A percentile compares a stretch with the other conserved stretches of the same genome.
Evolutionary conservation across 345 rosid genomes (phyloP).

Genomic region (Bruguiera parviflora): DNA sequence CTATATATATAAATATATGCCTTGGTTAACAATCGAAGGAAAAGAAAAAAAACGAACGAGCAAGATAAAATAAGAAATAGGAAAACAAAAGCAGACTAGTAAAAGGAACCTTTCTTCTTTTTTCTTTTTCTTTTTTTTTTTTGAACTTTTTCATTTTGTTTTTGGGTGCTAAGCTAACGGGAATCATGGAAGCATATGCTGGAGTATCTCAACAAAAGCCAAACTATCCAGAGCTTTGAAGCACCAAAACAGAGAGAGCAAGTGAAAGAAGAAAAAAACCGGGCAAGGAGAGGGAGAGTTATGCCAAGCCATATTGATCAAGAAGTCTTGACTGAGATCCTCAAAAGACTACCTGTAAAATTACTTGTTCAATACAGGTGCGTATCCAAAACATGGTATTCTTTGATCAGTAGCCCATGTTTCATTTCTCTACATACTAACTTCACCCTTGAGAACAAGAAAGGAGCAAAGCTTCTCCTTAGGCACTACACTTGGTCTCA

Average conservation of each 20-base stretch:
- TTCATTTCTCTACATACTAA: constrained; percentile 17
- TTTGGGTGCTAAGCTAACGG: too few relatives aligned
- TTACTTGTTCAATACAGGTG: constrained; percentile 8
- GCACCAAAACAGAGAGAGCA: not conserved
- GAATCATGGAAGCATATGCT: constrained; percentile 2
- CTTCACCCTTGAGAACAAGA: constrained; percentile 1
- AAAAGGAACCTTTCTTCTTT: too few relatives aligned
- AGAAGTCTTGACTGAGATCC: constrained; percentile 18
- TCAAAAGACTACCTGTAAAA: constrained; percentile 19
- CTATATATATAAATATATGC: too few relatives aligned
- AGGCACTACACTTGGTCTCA: constrained; percentile 20
- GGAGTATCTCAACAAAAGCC: not conserved
- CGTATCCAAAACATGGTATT: constrained; percentile 22
- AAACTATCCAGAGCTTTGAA: not conserved
- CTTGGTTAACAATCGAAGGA: too few relatives aligned
- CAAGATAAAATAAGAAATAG: too few relatives aligned
- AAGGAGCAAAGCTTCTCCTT: constrained; percentile 8
- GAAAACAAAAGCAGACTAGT: too few relatives aligned
- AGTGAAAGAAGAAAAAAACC: not conserved
- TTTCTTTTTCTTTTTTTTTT: too few relatives aligned
- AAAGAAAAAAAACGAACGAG: too few relatives aligned
- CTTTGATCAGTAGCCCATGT: constrained; percentile 15
- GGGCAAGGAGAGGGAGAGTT: not conserved
- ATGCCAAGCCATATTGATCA: constrained; percentile 13
- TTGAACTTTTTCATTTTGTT: too few relatives aligned